Evolutionary conservation across 2,329 filamentous ascomycete species (phyloP), one percentile per base, ranked within the genome.

Genomic region (Xylaria sp.): DNA sequence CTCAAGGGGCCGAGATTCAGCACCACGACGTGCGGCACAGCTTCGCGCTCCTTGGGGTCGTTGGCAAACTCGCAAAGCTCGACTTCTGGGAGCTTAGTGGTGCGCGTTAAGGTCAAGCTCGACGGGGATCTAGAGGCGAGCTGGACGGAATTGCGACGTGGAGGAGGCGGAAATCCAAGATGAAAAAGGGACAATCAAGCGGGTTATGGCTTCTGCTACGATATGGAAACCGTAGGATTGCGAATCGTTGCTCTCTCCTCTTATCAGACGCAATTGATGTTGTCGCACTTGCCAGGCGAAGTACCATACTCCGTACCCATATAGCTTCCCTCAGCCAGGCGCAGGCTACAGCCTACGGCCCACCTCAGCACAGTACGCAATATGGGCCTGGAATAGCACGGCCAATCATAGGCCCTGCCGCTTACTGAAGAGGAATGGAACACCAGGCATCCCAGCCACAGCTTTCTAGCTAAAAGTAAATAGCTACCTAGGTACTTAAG

Each of bases 251-350:
- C 54, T 63, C 59, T 65, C 46, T 13, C 10, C 15, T 25, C 64
- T 59, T 68, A 65, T 65, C 57, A 49, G 31, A 39, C 60, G 33
- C 62, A 68, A 63, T 59, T 66, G 52, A 15, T 66, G 36, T 59
- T 54, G 68, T 68, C 68, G 68, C 58, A 57, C 20, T 15, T 68
- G 58, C 46, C 46, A 52, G 31, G 31, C 4, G 25, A 46, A 46
- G 48, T 31, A 43, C 48, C 18, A 28, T 28, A 28, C 28, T 28
- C 28, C 28, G 28, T 28, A 28, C 28, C 3, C 28, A 28, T 10
- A 31, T 23, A 61, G 64, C 63, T 66, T 66, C 63, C 28, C 20
- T 60, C 63, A 66, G 63, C 28, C n/a, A 48, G 66, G 36, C 54
- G 20, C 33, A 57, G 54, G 51, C 52, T 62, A 10, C 56, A 49